phyloP scores from a whole-genome alignment of 176 grass and related monocot genomes.

The Aechmea fasciata region DNA sequence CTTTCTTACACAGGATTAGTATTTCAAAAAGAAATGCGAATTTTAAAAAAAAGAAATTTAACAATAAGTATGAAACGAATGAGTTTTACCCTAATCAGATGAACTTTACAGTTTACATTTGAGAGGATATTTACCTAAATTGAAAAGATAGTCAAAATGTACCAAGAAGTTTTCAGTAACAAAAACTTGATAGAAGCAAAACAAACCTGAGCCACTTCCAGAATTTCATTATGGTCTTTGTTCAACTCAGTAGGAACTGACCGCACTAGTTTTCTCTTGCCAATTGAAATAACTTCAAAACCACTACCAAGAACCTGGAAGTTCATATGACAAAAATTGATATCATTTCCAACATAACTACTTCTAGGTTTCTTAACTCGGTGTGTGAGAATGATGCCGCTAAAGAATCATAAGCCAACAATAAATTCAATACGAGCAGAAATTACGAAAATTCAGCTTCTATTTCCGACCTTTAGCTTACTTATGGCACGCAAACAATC shows the following conservation, averaged over 20 bases:
- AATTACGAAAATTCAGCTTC: constrained; percentile 1
- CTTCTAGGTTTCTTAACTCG: background rate
- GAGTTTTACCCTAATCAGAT: no score
- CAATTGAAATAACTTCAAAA: constrained; percentile 95
- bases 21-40: no score
- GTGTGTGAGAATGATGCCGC: background rate
- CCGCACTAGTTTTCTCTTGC: constrained; percentile 76
- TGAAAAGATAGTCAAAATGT: background rate
- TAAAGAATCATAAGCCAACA: background rate
- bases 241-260: constrained; percentile 94
- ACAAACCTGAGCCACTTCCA: constrained; percentile 93
- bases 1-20: no score
- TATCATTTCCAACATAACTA: no score
- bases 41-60: no score
- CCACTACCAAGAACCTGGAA: constrained; percentile 79
- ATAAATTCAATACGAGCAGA: constrained; percentile 1
- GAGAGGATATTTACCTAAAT: no score
- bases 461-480: constrained; percentile 68
- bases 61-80: no score
- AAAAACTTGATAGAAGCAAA: background rate
- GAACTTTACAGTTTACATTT: no score
- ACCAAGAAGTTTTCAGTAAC: background rate
- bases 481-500: constrained; percentile 96
- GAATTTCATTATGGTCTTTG: constrained; percentile 94
- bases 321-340: constrained; percentile 23